A percentile compares a stretch with the other conserved stretches of the same genome.
These are phyloP conservation scores for Geotrichum cucujoidarum DNA, from an alignment of 1,139 yeast genomes.

Conservation along the genomic window DNA sequence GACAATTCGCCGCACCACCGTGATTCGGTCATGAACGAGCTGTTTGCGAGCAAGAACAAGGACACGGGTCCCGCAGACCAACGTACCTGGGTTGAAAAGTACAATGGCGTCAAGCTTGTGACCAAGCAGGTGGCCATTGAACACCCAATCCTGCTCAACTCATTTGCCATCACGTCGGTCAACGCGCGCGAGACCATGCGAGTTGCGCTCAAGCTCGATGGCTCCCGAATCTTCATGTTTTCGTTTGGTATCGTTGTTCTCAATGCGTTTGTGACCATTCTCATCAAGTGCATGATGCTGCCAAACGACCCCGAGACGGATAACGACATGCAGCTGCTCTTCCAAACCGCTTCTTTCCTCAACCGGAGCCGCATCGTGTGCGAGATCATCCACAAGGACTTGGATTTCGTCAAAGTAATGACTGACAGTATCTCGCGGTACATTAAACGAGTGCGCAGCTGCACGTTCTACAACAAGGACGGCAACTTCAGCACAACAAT, in stretches of 20 bases:
- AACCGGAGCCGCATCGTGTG: not conserved
- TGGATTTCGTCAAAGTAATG: not conserved
- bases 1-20: not conserved
- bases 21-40: not conserved
- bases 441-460: too few species aligned
- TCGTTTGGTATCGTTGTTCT: slow-evolving; percentile 24
- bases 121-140: slow-evolving; percentile 11
- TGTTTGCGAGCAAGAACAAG: not conserved
- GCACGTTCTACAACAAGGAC: not conserved
- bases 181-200: slow-evolving; percentile 26
- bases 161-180: slow-evolving; percentile 26
- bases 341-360: slow-evolving; percentile 18
- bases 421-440: slow-evolving; percentile 1
- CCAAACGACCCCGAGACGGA: slow-evolving; percentile 27
- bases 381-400: not conserved
- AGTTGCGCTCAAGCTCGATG: slow-evolving; percentile 4
- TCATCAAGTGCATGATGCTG: slow-evolving; percentile 28
- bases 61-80: not conserved
- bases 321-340: slow-evolving; percentile 27
- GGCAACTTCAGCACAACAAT: not conserved
- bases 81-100: slow-evolving; percentile 11
- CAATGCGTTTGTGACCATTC: slow-evolving; percentile 28
- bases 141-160: slow-evolving; percentile 25
- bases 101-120: slow-evolving; percentile 15
- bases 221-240: slow-evolving; percentile 6